A percentile compares a stretch with the other conserved stretches of the same genome.
Conservation (phyloP, 164 flowering plant genomes). For the Houttuynia cordata region DNA sequence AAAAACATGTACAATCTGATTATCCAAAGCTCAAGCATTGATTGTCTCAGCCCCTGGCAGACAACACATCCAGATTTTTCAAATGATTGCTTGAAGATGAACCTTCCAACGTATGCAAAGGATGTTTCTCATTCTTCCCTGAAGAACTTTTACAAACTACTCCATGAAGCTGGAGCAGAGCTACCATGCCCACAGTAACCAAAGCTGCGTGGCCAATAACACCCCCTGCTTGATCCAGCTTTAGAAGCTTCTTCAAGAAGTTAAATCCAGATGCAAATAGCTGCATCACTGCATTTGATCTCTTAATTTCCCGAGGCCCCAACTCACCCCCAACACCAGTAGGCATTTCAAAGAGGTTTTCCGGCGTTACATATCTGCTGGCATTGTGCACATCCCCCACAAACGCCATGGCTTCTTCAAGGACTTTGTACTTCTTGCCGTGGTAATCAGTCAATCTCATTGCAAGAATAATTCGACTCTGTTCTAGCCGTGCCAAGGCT, state of each 20-base stretch:
- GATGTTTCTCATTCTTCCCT: constrained; percentile 10
- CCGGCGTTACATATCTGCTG: constrained; percentile 41
- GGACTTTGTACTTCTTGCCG: constrained; percentile 72
- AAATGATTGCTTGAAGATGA: constrained; percentile 6
- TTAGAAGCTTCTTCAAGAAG: constrained; percentile 45
- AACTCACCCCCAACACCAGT: constrained; percentile 20
- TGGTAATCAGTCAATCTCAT: constrained; percentile 81
- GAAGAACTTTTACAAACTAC: constrained; percentile 6
- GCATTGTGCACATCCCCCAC: constrained; percentile 60
- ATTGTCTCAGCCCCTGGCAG: constrained; percentile 18
- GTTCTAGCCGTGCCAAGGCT: constrained; percentile 81
- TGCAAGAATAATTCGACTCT: constrained; percentile 80
- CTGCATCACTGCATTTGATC: constrained; percentile 33
- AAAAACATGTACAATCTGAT: background rate
- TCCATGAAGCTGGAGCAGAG: constrained; percentile 24
- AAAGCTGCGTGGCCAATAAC: constrained; percentile 74
- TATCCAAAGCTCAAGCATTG: background rate
- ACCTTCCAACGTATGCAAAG: background rate
- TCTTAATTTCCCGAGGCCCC: constrained; percentile 19
- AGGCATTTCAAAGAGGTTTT: constrained; percentile 32
- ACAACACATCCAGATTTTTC: constrained; percentile 17
- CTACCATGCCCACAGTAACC: constrained; percentile 66
- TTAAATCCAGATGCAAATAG: constrained; percentile 38
- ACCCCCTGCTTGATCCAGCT: constrained; percentile 46
- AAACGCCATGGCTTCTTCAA: constrained; percentile 83